Base-by-base conservation (phyloP, 345 rosid species). In the Lumnitzera racemosa region DNA sequence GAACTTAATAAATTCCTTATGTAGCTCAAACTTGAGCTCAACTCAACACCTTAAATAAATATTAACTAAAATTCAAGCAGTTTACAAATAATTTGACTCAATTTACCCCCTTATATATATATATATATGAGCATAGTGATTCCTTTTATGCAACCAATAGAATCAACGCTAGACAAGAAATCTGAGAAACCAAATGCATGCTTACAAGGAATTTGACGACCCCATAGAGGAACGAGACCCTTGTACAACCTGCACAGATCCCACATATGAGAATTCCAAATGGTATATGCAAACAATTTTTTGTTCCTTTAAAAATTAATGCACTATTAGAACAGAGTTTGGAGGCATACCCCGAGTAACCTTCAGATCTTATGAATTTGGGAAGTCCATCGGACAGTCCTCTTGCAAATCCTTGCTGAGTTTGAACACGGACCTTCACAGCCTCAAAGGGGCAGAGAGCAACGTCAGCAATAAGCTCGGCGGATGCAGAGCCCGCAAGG, bases 371-470 rank as follows among this genome's bases (percentile, higher is more conserved):
- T 61, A 95, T 69, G 69, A 90, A 88, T 81, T 88, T 95, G 59
- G 98, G 99, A 41, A 95, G 66, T 27, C 99, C 98, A 81, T 95
- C 99, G n/a, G 81, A 51, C 67, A 95, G 24, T 53, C 99, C 99
- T 70, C 96, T 81, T 9, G 99, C 98, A 64, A 95, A 95, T 31
- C 99, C 99, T 66, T 97, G 99, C 80, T 95, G 99, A 53, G 99
- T 95, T 79, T 95, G 98, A 65, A 95, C 98, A 36, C 98, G 76
- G 54, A 95, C 98, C 86, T 95, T 95, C 7, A 95, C 99, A 49
- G 99, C 99, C 79, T 95, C 99, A n/a, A 95, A 78, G 20, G 98
- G 99, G 80, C 99, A 90, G 67, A 95, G 96, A 0, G 96, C 96
- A 48, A 95, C 20, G 75, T 89, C 96, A 11, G 98, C 97, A 60